A percentile compares a stretch with the other conserved stretches of the same genome.
These are phyloP conservation scores for Tarenaya hassleriana DNA, from an alignment of 345 rosid species.

Conservation along the genomic window DNA sequence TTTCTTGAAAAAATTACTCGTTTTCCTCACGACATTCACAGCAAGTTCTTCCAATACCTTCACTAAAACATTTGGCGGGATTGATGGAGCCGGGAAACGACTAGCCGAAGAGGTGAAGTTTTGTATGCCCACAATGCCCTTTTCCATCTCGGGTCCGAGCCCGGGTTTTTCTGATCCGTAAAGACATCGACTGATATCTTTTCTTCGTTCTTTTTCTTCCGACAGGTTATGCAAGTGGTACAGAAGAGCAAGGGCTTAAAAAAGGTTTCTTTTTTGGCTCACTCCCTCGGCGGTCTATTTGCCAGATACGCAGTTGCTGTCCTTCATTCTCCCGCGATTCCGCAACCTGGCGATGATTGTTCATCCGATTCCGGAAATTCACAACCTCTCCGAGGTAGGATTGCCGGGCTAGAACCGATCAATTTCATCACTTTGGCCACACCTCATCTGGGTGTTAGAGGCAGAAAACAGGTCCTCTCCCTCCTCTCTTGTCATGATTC, in stretches of 20 bases:
- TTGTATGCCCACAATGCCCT: constrained; percentile 22
- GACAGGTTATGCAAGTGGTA: constrained; percentile 68
- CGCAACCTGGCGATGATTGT: constrained; percentile 24
- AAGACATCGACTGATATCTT: too few species aligned
- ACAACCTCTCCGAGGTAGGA: constrained; percentile 40
- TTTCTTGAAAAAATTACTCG: constrained; percentile 12
- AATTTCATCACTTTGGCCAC: constrained; percentile 95
- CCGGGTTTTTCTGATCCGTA: constrained; percentile 10
- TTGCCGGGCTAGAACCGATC: constrained; percentile 88
- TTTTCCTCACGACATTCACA: constrained; percentile 29
- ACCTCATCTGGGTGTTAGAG: constrained; percentile 98
- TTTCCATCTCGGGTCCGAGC: neutral
- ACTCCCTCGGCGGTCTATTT: constrained; percentile 97
- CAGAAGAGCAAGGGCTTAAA: constrained; percentile 61
- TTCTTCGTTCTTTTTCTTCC: neutral
- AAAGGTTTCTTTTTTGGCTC: constrained; percentile 87
- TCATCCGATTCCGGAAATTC: constrained; percentile 29
- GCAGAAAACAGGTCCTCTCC: constrained; percentile 76
- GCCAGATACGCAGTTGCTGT: constrained; percentile 81
- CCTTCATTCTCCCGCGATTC: constrained; percentile 46
- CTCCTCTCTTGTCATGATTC: neutral
- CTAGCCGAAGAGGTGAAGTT: constrained; percentile 93
- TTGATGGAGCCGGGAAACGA: constrained; percentile 93
- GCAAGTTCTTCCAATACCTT: constrained; percentile 83
- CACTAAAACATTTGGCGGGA: constrained; percentile 77